Evolutionary conservation across 2,329 filamentous ascomycete genomes (phyloP), one percentile per base, ranked within the genome.

Genomic region (Exophiala sp.): DNA sequence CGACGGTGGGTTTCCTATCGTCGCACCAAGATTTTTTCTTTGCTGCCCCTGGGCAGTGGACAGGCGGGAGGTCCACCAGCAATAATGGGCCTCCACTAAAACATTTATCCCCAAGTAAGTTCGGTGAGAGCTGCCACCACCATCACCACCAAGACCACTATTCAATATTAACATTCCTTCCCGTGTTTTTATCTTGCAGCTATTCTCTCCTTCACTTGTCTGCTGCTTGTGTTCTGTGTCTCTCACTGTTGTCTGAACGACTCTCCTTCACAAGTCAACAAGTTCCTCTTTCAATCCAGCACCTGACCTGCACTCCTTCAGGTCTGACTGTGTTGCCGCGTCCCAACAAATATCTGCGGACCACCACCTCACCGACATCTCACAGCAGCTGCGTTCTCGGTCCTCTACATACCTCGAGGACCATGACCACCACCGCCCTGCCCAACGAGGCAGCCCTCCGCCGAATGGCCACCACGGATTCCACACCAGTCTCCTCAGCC

Each of bases 401-500:
- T 29, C 18, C n/a, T 24, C n/a, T 29, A 12, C 20, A 24, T 4
- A 20, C 16, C 8, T 20, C 5, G 5, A 24, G n/a, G 21, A 64
- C 39, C 54, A 77, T 77, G 78, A 77, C 80, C 58, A 78, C 78
- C 59, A 81, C 80, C 46, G 73, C 74, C 32, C 41, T 76, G 42
- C 72, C 73, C 53, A 69, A 71, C 64, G 71, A 69, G 63, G 63
- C 69, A 63, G 78, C 78, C 62, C 75, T 80, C 48, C 72, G 79
- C 55, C 78, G 80, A 63, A 75, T 76, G 65, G 69, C 72, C 58
- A 78, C 80, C 55, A 69, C 76, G 57, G 78, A 81, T 52, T 81
- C 80, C 32, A 84, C 82, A 16, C 69, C 75, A 38, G 71, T 74
- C 60, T 80, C 74, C 66, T 84, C 82, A 4, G 72, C 73, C 55